These are phyloP conservation scores for Tephrocybe sp. DNA, from an alignment of 768 basidiomycete genomes.

Conservation along the genomic window DNA sequence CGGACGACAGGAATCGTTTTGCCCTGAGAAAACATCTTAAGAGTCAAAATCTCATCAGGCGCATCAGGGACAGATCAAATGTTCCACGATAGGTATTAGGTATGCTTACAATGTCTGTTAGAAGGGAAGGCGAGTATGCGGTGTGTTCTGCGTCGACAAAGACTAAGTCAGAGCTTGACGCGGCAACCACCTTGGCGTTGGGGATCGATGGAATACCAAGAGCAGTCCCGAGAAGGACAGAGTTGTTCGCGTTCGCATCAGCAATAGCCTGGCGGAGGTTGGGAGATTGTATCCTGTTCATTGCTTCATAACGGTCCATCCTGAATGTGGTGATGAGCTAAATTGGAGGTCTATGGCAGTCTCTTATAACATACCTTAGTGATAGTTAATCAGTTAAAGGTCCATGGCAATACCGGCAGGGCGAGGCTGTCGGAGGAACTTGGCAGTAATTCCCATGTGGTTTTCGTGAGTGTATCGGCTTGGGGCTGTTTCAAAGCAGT, in stretches of 20 bases:
- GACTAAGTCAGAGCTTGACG: constrained; percentile 3
- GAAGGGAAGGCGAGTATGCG: background rate
- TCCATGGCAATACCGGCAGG: no score
- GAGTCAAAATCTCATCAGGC: constrained; percentile 4
- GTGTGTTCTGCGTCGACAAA: constrained; percentile 6
- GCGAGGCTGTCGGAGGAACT: no score
- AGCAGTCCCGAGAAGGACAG: background rate
- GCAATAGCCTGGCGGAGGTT: constrained; percentile 4
- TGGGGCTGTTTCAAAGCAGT: no score
- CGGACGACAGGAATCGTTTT: constrained; percentile 5
- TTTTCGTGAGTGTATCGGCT: no score
- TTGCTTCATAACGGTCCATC: constrained; percentile 8
- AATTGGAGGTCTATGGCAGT: no score
- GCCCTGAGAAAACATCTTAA: constrained; percentile 6
- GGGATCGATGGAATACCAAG: constrained; percentile 1
- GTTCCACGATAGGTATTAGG: background rate
- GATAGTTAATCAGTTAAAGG: no score
- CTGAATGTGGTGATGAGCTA: no score
- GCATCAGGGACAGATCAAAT: background rate
- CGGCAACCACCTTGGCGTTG: constrained; percentile 9
- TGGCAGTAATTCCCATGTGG: no score
- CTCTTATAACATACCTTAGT: no score
- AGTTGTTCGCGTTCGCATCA: background rate
- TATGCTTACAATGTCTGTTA: constrained; percentile 1
- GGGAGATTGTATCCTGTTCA: constrained; percentile 7